A percentile compares a stretch with the other conserved stretches of the same genome.
Conservation (phyloP, 345 rosid genomes). For the Microthlaspi erraticum region DNA sequence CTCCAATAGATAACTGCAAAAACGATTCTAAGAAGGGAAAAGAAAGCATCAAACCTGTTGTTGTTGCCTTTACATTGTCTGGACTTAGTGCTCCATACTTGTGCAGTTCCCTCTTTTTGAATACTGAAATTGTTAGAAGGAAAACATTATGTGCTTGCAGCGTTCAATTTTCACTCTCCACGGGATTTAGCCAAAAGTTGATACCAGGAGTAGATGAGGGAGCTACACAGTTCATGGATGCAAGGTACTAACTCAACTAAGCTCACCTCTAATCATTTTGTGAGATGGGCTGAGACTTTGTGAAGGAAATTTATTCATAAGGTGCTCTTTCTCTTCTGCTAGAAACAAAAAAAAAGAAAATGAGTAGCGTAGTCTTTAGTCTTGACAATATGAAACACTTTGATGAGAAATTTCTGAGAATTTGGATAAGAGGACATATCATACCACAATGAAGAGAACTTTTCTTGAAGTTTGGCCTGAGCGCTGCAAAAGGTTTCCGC, state of each 20-base stretch:
- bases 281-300: constrained; percentile 60
- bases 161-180: neutral
- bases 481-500: constrained; percentile 36
- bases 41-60: constrained; percentile 49
- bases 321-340: constrained; percentile 40
- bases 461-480: constrained; percentile 49
- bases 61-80: constrained; percentile 42
- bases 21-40: neutral
- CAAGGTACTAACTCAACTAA: constrained; percentile 8
- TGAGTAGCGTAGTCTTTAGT: neutral
- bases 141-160: constrained; percentile 29
- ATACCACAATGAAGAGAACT: constrained; percentile 54
- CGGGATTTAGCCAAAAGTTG: neutral
- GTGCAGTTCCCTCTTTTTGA: constrained; percentile 67
- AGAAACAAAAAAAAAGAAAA: constrained; percentile 8
- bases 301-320: constrained; percentile 36
- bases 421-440: neutral
- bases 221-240: neutral
- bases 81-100: constrained; percentile 55
- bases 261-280: constrained; percentile 69
- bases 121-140: constrained; percentile 51
- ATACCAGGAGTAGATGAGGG: neutral
- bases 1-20: neutral
- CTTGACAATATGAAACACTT: constrained; percentile 5
- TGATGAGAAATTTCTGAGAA: neutral